phyloP scores from a whole-genome alignment of 768 basidiomycete species.

The Suillus clintonianus region DNA sequence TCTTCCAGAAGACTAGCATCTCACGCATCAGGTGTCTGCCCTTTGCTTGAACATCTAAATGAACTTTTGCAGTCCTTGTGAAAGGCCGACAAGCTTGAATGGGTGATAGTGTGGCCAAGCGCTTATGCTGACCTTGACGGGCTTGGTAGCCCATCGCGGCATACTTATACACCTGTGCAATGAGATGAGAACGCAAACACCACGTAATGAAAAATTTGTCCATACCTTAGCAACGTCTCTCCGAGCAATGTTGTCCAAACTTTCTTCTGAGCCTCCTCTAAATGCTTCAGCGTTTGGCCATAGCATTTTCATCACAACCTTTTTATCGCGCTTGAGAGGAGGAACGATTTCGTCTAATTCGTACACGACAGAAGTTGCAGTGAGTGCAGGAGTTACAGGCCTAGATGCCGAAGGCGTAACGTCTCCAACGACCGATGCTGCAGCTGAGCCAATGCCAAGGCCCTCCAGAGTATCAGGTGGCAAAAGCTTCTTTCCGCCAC shows the following conservation, averaged over 20 bases:
- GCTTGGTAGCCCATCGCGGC: conserved; percentile 66
- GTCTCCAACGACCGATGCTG: conserved; percentile 60
- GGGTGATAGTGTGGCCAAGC: conserved; percentile 72
- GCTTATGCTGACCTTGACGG: conserved; percentile 69
- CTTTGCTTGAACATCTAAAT: conserved; percentile 83
- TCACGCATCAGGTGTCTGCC: conserved; percentile 90
- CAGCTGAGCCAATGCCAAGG: conserved; percentile 50
- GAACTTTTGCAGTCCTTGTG: conserved; percentile 70
- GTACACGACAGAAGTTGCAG: conserved; percentile 61
- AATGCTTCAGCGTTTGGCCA: conserved; percentile 72
- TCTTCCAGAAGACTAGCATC: conserved; percentile 97
- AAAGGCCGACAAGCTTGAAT: conserved; percentile 79
- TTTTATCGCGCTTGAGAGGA: conserved; percentile 74
- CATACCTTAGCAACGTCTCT: conserved; percentile 81
- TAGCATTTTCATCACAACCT: conserved; percentile 69
- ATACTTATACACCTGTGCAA: conserved; percentile 74
- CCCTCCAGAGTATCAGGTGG: conserved; percentile 53
- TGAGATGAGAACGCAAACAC: conserved; percentile 9
- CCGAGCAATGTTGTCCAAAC: conserved; percentile 87
- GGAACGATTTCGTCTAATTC: conserved; percentile 72
- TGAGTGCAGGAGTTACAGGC: conserved; percentile 64
- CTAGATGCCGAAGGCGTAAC: conserved; percentile 68
- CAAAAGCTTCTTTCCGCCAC: conserved; percentile 57
- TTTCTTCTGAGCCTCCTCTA: conserved; percentile 85
- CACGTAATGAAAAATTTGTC: background rate